A percentile compares a stretch with the other conserved stretches of the same genome.
These are phyloP conservation scores for Solanum chacoense DNA, from an alignment of 305 asterid species.

Conservation along the genomic window DNA sequence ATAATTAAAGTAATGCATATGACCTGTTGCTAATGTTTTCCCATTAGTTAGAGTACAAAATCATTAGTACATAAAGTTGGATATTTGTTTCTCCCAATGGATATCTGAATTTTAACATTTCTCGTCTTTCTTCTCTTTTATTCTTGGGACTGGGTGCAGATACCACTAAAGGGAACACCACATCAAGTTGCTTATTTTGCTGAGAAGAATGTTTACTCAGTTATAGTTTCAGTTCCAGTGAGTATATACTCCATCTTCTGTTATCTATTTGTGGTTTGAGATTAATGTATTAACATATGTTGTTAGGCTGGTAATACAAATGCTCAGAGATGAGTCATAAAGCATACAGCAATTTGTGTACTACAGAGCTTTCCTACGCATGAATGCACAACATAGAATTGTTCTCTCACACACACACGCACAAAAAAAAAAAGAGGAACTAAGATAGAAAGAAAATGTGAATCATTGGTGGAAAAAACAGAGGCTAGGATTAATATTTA, in stretches of 20 bases:
- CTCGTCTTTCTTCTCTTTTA: neutral
- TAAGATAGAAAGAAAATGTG: neutral
- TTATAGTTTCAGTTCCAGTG: slow-evolving; percentile 87
- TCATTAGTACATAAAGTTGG: neutral
- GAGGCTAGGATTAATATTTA: neutral
- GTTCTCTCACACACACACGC: neutral
- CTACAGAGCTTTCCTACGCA: neutral
- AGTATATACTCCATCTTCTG: slow-evolving; percentile 25
- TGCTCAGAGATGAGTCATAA: neutral
- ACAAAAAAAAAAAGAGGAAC: neutral
- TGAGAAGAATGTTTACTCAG: slow-evolving; percentile 86
- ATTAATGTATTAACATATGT: neutral
- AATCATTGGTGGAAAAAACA: neutral
- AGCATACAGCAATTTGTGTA: neutral
- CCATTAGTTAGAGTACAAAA: neutral
- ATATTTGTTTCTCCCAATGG: neutral
- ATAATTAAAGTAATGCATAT: neutral
- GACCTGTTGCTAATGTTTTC: neutral
- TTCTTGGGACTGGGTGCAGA: slow-evolving; percentile 33
- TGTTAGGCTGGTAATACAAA: neutral
- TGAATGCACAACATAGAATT: neutral
- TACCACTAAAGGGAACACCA: slow-evolving; percentile 85
- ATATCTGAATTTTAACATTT: neutral
- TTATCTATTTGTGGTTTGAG: neutral
- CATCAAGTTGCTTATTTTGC: slow-evolving; percentile 92